Base-by-base conservation (phyloP, 1,139 yeast species). In the Geotrichum siamense region DNA sequence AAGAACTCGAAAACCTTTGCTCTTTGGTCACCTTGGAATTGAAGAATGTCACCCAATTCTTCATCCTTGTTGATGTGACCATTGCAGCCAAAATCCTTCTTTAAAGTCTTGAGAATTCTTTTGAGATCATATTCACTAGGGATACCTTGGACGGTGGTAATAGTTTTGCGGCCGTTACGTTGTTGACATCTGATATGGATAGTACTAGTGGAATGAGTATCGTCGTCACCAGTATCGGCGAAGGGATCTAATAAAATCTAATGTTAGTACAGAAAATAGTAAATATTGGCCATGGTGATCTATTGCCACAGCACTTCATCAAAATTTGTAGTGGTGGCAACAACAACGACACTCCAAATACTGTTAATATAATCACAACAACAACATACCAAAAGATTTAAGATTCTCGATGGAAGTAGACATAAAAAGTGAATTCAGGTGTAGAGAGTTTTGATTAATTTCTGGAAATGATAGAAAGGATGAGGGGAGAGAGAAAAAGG, bases 211-310 rank as follows among this genome's bases (percentile, higher is more conserved):
- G 94, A 83, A 72, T 89, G 93, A 60, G 94, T 84, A 69, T 89
- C 96, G 72, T 93, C 94, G 79, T 91, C 97, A 76, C 96, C 97
- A 71, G 96, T 89, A 71, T 91, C 98, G 80, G 97, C 96, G 81
- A 91, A 91, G 57, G 98, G 98, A 74, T 91, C 95, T 75, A 35
- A 3, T 19, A 12, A 28, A 3, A 23, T 23, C n/a, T n/a, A n/a
- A n/a, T n/a, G n/a, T n/a, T n/a, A n/a, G n/a, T n/a, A n/a, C n/a
- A n/a, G n/a, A n/a, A n/a, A n/a, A n/a, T n/a, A n/a, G n/a, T n/a
- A n/a, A n/a, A n/a, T n/a, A n/a, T n/a, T n/a, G n/a, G n/a, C n/a
- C n/a, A n/a, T n/a, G n/a, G n/a, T n/a, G n/a, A n/a, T n/a, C n/a
- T n/a, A n/a, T n/a, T n/a, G n/a, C n/a, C n/a, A n/a, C n/a, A n/a